Conservation (phyloP, 169 alveolate species). For the Cryptosporidium meleagridis region DNA sequence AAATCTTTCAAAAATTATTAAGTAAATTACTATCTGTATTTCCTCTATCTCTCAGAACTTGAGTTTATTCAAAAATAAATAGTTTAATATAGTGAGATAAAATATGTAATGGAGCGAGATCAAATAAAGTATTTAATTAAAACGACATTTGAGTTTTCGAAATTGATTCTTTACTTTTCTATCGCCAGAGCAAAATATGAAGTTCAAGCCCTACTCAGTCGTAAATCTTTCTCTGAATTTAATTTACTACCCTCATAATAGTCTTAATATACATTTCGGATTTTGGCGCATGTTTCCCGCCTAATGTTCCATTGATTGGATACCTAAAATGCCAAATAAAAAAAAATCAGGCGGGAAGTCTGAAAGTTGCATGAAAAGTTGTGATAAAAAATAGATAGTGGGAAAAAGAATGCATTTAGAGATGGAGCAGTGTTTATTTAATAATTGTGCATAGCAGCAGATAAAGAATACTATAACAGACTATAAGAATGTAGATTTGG, state of each 20-base stretch:
- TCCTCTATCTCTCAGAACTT: neutral
- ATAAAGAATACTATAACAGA: neutral
- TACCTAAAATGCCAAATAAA: conserved; percentile 14
- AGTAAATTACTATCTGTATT: neutral
- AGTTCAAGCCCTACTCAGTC: neutral
- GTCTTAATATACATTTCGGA: conserved; percentile 28
- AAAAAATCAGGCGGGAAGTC: neutral
- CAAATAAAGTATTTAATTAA: neutral
- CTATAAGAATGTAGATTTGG: neutral
- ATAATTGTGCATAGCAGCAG: neutral
- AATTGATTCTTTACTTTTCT: neutral
- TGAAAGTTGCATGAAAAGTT: neutral
- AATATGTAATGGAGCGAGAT: neutral
- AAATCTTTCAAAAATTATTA: neutral
- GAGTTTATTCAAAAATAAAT: neutral
- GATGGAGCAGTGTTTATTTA: neutral
- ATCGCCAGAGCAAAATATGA: neutral
- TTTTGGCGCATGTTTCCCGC: conserved; percentile 29
- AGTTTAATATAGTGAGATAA: neutral
- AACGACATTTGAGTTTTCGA: neutral
- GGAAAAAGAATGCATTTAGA: neutral
- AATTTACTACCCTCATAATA: neutral
- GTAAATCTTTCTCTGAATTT: neutral
- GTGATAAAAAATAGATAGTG: neutral
- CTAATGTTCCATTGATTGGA: neutral